A percentile compares a stretch with the other conserved stretches of the same genome.
Evolutionary conservation across 148 eudicot species (phyloP).

Genomic region (Rhododendron mucronatum): DNA sequence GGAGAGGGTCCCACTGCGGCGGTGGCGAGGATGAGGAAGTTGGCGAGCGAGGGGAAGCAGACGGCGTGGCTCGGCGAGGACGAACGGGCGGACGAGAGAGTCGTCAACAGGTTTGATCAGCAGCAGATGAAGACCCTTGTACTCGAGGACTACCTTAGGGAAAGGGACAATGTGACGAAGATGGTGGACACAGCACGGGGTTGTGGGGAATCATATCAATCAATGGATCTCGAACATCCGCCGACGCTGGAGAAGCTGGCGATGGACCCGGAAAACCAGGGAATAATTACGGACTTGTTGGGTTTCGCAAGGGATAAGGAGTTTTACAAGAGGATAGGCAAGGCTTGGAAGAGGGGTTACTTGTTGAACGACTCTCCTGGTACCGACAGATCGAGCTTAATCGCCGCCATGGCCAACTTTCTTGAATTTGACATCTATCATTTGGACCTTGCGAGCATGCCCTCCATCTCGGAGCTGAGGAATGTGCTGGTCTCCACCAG

Average conservation of each 20-base stretch:
- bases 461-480: background rate
- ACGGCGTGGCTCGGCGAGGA: no score
- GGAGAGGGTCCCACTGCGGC: no score
- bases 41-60: no score
- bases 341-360: background rate
- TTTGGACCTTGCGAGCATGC: background rate
- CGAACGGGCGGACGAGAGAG: no score
- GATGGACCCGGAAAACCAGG: background rate
- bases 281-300: background rate
- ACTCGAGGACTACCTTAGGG: no score
- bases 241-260: background rate
- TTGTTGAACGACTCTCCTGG: background rate
- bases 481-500: background rate
- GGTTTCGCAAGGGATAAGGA: background rate
- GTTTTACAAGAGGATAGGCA: background rate
- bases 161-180: no score
- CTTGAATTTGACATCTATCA: background rate
- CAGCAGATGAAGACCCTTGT: no score
- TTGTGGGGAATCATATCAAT: background rate
- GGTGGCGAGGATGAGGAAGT: no score
- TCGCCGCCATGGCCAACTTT: background rate
- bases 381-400: background rate
- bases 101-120: no score
- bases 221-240: background rate
- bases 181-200: no score